Conservation (phyloP, 352 stramenopile species). For the Pythium apleroticum region DNA sequence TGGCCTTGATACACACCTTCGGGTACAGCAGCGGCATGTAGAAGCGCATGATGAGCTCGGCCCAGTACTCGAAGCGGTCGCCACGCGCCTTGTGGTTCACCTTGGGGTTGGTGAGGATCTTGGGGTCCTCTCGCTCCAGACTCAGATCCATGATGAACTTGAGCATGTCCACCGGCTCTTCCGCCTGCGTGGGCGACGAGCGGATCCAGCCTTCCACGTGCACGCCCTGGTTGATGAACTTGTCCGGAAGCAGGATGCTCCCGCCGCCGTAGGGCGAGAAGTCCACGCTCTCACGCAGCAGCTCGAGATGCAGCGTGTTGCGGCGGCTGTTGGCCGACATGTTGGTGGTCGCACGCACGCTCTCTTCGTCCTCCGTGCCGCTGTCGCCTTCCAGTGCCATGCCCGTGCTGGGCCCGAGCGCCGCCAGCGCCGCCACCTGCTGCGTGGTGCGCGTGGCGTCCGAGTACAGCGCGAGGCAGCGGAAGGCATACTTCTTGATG, state of each 20-base stretch:
- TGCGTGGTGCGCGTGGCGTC: conserved; percentile 74
- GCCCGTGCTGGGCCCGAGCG: background rate
- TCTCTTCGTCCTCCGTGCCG: conserved; percentile 43
- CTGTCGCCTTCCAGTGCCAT: conserved; percentile 51
- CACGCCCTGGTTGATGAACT: conserved; percentile 82
- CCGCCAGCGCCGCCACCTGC: conserved; percentile 48
- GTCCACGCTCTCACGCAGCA: conserved; percentile 81
- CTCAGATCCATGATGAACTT: conserved; percentile 90
- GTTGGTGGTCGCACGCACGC: conserved; percentile 36
- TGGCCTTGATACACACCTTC: conserved; percentile 83
- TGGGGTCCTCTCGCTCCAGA: conserved; percentile 68
- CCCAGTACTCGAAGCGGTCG: conserved; percentile 86
- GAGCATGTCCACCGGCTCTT: conserved; percentile 88
- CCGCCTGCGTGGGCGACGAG: conserved; percentile 70
- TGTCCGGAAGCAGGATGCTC: conserved; percentile 75
- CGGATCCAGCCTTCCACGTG: conserved; percentile 87
- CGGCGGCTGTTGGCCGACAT: conserved; percentile 36
- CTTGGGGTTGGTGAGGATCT: conserved; percentile 39
- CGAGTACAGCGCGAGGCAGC: conserved; percentile 79
- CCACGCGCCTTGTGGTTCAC: conserved; percentile 47
- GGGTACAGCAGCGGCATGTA: conserved; percentile 89
- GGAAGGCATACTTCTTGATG: conserved; percentile 90
- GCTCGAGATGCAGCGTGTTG: conserved; percentile 73
- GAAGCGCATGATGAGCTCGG: conserved; percentile 87
- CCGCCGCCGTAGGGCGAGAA: conserved; percentile 85